These are phyloP conservation scores for Kentomonas sorsogonicus DNA, from an alignment of 208 protist genomes.

Conservation along the genomic window DNA sequence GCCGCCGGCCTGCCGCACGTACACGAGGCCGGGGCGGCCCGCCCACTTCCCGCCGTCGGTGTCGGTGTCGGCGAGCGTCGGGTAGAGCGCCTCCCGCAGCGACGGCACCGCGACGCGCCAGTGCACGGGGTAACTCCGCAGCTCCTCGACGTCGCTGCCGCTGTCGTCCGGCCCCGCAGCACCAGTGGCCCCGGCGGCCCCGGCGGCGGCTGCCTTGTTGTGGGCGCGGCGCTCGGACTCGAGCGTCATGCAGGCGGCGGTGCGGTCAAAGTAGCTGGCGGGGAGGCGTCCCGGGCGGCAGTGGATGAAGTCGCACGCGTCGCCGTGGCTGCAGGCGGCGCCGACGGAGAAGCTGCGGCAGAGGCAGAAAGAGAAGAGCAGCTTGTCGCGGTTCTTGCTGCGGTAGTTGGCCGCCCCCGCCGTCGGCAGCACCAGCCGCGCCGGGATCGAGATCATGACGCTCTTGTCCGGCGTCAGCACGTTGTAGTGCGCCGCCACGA, in stretches of 20 bases:
- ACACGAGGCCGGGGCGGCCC: conserved; percentile 8
- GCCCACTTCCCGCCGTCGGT: conserved; percentile 36
- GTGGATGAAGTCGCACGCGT: conserved; percentile 64
- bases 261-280: no score
- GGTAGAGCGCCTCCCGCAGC: conserved; percentile 29
- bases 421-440: conserved; percentile 43
- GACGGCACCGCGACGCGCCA: conserved; percentile 34
- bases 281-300: conserved; percentile 33
- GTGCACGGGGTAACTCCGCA: conserved; percentile 45
- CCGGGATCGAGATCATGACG: conserved; percentile 52
- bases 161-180: conserved; percentile 4
- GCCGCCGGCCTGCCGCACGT: no score
- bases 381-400: conserved; percentile 29
- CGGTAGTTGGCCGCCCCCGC: conserved; percentile 43
- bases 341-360: conserved; percentile 47
- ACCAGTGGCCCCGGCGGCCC: no score
- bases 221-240: no score
- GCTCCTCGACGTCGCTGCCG: neutral
- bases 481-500: conserved; percentile 39
- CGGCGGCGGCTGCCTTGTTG: no score
- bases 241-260: no score
- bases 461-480: conserved; percentile 59
- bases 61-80: conserved; percentile 31
- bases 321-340: conserved; percentile 35
- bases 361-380: conserved; percentile 55